Base-by-base conservation (phyloP, 2,329 filamentous ascomycete species). In the Cadophora luteo-olivacea region DNA sequence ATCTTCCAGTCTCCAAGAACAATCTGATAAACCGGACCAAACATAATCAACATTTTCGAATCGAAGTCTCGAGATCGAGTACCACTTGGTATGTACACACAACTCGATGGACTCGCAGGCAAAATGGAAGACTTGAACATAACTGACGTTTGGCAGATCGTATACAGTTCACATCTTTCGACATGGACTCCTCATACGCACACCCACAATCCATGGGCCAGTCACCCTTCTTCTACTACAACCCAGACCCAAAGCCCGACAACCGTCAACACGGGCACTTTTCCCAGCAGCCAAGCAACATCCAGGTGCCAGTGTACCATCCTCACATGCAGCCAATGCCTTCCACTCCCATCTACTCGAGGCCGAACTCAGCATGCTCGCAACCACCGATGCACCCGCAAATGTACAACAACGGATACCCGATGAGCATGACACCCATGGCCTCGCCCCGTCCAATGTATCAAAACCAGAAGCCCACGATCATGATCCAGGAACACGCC, bases 221-320 rank as follows among this genome's bases (percentile, higher is more conserved):
- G 82, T 87, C 90, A 73, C 84, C 92, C 68, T 97, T 94, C 85
- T 94, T 92, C 86, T 96, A 94, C 85, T 97, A 95, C 84, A 91
- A 89, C 77, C 89, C 91, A 73, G 92, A 96, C 75, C 86, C 90
- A 72, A 89, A 88, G 79, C 84, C 88, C 71, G 91, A 94, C 79
- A 86, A 86, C 77, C 86, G 90, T 77, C 91, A 92, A 78, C 91
- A 94, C 81, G 89, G 89, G 65, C 90, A 92, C 81, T 94, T 93
- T 84, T 87, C 89, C 72, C 86, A 88, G 70, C 85, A 86, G 68
- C 85, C 82, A 79, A 82, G 64, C 55, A 73, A 76, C 80, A 80
- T 78, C 74, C 84, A 84, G 74, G 81, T 83, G 77, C 80, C 80
- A 71, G 82, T 87, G 78, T 87, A 85, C 75, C 85, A 76, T 60